These are phyloP conservation scores for Beauveria caledonica DNA, from an alignment of 2,329 filamentous ascomycete species.

Conservation along the genomic window DNA sequence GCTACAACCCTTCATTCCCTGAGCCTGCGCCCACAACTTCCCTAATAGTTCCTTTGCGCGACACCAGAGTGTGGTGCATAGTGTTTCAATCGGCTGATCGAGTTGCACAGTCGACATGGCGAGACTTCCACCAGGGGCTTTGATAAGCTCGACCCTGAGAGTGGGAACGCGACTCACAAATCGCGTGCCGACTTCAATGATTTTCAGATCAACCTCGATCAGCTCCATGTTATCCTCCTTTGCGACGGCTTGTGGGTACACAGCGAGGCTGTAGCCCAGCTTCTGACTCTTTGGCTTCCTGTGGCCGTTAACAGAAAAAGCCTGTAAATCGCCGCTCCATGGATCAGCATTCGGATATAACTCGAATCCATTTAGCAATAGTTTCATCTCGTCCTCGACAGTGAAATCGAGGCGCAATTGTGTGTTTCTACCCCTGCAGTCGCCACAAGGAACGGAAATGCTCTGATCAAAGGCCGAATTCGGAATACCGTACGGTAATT, in stretches of 20 bases:
- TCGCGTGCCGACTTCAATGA: slow-evolving; percentile 50
- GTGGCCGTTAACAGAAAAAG: slow-evolving; percentile 35
- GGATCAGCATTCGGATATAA: slow-evolving; percentile 48
- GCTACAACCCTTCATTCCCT: slow-evolving; percentile 14
- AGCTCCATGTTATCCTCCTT: slow-evolving; percentile 44
- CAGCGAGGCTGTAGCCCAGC: slow-evolving; percentile 42
- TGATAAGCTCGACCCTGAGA: slow-evolving; percentile 54
- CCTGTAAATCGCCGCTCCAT: slow-evolving; percentile 34
- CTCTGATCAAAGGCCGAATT: slow-evolving; percentile 26
- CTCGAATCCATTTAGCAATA: slow-evolving; percentile 52
- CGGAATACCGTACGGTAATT: slow-evolving; percentile 27
- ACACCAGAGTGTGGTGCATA: slow-evolving; percentile 43
- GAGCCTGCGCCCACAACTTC: slow-evolving; percentile 14
- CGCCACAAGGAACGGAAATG: slow-evolving; percentile 44
- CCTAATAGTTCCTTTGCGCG: slow-evolving; percentile 33
- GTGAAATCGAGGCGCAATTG: slow-evolving; percentile 47
- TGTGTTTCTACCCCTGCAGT: slow-evolving; percentile 40
- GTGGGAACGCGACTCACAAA: slow-evolving; percentile 46
- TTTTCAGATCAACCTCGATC: slow-evolving; percentile 46
- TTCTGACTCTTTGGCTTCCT: slow-evolving; percentile 27
- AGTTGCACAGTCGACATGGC: slow-evolving; percentile 43
- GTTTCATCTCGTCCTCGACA: slow-evolving; percentile 38
- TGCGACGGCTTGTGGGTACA: slow-evolving; percentile 36
- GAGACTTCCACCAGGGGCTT: slow-evolving; percentile 46
- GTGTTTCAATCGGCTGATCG: slow-evolving; percentile 21